Conservation (phyloP, 2,329 filamentous ascomycete genomes). For the Fusarium sp. region DNA sequence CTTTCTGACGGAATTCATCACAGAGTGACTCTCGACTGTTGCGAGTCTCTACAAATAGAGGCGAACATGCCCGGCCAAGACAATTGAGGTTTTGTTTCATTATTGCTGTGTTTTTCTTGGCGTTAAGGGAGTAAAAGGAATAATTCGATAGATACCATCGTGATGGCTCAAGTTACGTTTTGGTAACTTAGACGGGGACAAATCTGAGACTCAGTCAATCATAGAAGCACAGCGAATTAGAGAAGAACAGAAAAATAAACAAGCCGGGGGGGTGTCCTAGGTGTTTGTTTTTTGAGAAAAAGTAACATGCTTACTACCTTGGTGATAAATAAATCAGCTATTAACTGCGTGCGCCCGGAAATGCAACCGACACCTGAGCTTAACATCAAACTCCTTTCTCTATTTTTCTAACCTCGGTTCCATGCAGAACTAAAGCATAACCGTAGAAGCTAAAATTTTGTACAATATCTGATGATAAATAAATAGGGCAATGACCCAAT, state of each 20-base stretch:
- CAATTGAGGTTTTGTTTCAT: neutral
- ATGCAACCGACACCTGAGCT: constrained; percentile 10
- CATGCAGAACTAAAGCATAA: constrained; percentile 25
- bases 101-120: neutral
- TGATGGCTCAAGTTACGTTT: constrained; percentile 14
- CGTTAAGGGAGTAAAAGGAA: constrained; percentile 1
- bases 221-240: neutral
- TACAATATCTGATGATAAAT: constrained; percentile 23
- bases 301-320: constrained; percentile 20
- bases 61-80: neutral
- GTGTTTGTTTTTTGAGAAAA: constrained; percentile 5
- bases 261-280: constrained; percentile 7
- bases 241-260: constrained; percentile 1
- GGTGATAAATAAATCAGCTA: constrained; percentile 25
- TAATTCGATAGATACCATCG: neutral
- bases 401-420: constrained; percentile 27
- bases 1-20: neutral
- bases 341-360: constrained; percentile 9
- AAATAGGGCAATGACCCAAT: constrained; percentile 3
- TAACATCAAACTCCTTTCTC: constrained; percentile 10
- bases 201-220: neutral
- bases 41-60: constrained; percentile 5
- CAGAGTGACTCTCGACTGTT: neutral
- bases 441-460: constrained; percentile 5
- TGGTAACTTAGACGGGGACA: constrained; percentile 13